Evolutionary conservation across 2,329 filamentous ascomycete species (phyloP), one percentile per base, ranked within the genome.

Genomic region (Penicillium sp.): DNA sequence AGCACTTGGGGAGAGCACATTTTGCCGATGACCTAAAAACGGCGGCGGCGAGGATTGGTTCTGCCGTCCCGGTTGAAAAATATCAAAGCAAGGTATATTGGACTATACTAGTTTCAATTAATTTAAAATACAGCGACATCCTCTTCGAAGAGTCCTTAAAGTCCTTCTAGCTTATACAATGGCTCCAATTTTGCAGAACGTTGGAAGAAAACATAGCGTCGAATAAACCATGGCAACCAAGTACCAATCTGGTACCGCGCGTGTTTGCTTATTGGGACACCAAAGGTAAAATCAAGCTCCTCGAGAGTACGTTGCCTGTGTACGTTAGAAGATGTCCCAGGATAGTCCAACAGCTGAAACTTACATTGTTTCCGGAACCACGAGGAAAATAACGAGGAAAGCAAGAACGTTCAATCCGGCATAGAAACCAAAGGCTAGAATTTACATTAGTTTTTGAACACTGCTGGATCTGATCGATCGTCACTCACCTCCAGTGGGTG

Each of bases 391-490:
- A 23, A 78, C 66, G 3, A 75, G 53, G n/a, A 78, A 73, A 0
- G 78, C 77, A 2, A 80, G 36, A 1, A 80, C 37, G 55, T 80
- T 80, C 15, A 81, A 63, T 1, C 70, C 76, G 1, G 75, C 69
- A 55, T 80, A 81, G 24, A 81, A 70, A 1, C 75, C 76, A 3
- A 80, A 72, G 57, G 49, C 59, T 57, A 55, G 12, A 39, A 12
- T 12, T 29, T 33, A 20, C 12, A 21, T 61, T 34, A 51, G 32
- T 43, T 18, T 59, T 50, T 26, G 49, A 43, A 18, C 6, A 12
- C 3, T 41, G 3, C 15, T 2, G 10, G 5, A 6, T 13, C 7
- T n/a, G n/a, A n/a, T 18, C 7, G 12, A 30, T 29, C 3, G 1
- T 10, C 2, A 27, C 41, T 36, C 32, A 54, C 51, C 54, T 41